Evolutionary conservation across 2,329 filamentous ascomycete genomes (phyloP).

Genomic region (Aspergillus pseudoglaucus): DNA sequence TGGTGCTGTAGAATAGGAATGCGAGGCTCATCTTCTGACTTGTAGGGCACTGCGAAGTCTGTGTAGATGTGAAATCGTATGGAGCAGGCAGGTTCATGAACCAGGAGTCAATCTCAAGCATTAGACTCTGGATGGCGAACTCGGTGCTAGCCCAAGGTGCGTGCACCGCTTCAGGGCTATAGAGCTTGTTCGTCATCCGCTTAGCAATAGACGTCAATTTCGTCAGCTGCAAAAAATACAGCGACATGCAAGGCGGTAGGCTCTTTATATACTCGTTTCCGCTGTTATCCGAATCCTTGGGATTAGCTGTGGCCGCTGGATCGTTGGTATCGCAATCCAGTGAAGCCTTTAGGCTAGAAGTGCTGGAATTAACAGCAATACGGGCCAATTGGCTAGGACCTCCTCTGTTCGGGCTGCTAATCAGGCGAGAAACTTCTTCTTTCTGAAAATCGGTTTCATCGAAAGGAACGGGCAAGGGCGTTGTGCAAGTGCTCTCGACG

Average conservation of each 20-base stretch:
- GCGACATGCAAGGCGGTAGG: conserved; percentile 30
- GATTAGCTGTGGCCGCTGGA: conserved; percentile 3
- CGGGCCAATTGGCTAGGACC: conserved; percentile 15
- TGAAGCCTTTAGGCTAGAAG: conserved; percentile 15
- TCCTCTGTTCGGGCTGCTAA: conserved; percentile 19
- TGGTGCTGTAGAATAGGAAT: conserved; percentile 39
- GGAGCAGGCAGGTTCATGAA: conserved; percentile 31
- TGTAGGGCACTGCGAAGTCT: conserved; percentile 27
- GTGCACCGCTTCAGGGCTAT: conserved; percentile 30
- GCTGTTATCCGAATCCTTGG: conserved; percentile 14
- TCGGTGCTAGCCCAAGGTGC: conserved; percentile 34
- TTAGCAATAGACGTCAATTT: conserved; percentile 33
- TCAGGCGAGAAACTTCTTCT: conserved; percentile 21
- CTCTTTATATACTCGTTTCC: conserved; percentile 30
- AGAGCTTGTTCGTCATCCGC: conserved; percentile 32
- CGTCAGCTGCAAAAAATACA: conserved; percentile 37
- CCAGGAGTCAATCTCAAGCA: conserved; percentile 35
- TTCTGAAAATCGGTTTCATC: conserved; percentile 36
- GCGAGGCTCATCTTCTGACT: conserved; percentile 34
- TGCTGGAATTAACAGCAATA: conserved; percentile 15
- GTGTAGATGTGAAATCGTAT: conserved; percentile 36
- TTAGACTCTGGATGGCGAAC: conserved; percentile 31
- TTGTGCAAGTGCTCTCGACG: conserved; percentile 35
- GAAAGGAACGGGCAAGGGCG: conserved; percentile 36
- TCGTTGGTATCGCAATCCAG: conserved; percentile 17